Percentiles rank a stretch among this genome's conserved stretches.
phyloP scores from a whole-genome alignment of 257 asterid genomes.

The Nemophila menziesii region DNA sequence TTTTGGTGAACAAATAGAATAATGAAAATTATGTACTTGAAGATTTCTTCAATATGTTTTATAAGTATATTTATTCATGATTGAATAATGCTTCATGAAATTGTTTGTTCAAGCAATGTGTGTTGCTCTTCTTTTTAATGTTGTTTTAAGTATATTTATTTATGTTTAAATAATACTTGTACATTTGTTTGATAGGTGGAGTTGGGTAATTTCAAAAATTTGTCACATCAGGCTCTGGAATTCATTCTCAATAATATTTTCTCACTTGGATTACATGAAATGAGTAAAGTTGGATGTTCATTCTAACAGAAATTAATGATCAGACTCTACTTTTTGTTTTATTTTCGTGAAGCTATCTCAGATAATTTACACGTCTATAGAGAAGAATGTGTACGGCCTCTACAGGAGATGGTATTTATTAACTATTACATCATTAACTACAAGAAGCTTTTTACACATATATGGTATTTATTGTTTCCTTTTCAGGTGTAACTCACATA shows the following conservation, averaged over 20 bases:
- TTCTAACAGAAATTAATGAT: no score
- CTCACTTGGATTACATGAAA: not conserved
- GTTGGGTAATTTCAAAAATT: conserved; percentile 46
- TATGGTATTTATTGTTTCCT: not conserved
- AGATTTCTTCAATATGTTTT: no score
- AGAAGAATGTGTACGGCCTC: conserved; percentile 54
- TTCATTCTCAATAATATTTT: conserved; percentile 57
- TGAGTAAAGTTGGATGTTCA: not conserved
- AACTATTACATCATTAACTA: not conserved
- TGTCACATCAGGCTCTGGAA: conserved; percentile 91
- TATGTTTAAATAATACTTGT: not conserved
- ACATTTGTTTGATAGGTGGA: conserved; percentile 35
- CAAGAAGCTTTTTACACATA: no score
- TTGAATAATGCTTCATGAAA: conserved; percentile 65
- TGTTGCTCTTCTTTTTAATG: conserved; percentile 20
- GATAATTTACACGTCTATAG: conserved; percentile 43
- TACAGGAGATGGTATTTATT: conserved; percentile 47
- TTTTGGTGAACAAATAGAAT: no score
- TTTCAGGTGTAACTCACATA: conserved; percentile 33
- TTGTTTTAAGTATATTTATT: conserved; percentile 3
- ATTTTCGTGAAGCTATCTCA: conserved; percentile 43
- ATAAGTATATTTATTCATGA: no score
- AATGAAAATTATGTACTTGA: no score
- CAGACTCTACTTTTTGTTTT: not conserved
- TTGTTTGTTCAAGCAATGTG: conserved; percentile 36